Conservation (phyloP, 148 eudicot genomes). For the Suaeda aralocaspica region DNA sequence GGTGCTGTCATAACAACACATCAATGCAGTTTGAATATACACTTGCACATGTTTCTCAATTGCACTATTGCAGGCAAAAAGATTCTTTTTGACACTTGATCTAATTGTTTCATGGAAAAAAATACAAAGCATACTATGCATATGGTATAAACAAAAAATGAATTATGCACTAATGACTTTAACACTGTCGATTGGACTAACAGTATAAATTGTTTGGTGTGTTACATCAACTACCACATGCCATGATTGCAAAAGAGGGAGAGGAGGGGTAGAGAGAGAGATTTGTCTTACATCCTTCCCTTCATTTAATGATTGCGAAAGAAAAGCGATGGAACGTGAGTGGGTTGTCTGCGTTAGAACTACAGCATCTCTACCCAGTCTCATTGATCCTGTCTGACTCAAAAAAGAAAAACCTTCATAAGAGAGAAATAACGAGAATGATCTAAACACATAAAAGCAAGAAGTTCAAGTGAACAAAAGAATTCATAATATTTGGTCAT, state of each 20-base stretch:
- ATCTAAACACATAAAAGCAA: neutral
- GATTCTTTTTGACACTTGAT: too few species aligned
- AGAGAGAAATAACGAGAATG: neutral
- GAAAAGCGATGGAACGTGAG: slow-evolving; percentile 77
- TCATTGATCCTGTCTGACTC: slow-evolving; percentile 76
- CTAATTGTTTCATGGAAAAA: too few species aligned
- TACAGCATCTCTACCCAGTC: slow-evolving; percentile 76
- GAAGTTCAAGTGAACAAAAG: neutral
- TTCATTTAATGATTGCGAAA: slow-evolving; percentile 70
- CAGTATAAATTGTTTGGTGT: too few species aligned
- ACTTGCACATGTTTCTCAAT: too few species aligned
- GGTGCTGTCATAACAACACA: too few species aligned
- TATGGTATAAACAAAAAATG: too few species aligned
- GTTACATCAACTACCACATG: too few species aligned
- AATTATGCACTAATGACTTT: too few species aligned
- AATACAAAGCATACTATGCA: too few species aligned
- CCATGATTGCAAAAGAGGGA: neutral
- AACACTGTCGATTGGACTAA: too few species aligned
- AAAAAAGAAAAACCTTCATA: slow-evolving; percentile 2
- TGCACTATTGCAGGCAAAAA: too few species aligned
- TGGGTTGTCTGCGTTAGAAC: slow-evolving; percentile 66
- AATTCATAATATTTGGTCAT: neutral
- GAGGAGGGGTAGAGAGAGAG: neutral
- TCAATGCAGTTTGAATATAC: too few species aligned
- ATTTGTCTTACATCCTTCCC: slow-evolving; percentile 57